phyloP scores from a whole-genome alignment of 2,329 filamentous ascomycete genomes.

The Incumbomyces delicatus region DNA sequence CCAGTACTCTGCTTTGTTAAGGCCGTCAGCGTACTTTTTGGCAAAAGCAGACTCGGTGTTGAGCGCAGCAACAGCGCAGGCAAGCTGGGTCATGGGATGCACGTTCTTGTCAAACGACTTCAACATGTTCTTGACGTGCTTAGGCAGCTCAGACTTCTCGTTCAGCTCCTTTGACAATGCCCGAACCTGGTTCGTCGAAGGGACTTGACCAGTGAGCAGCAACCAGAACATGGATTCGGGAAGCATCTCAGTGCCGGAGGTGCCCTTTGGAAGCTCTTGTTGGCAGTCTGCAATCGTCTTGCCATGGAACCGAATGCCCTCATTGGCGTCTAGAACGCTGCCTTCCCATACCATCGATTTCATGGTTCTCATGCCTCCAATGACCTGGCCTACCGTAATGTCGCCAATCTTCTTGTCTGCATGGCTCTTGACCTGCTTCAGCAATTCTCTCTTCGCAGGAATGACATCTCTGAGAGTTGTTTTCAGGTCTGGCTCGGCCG shows the following conservation, averaged over 20 bases:
- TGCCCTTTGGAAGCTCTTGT: constrained; percentile 83
- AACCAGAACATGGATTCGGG: constrained; percentile 99
- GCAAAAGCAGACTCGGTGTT: constrained; percentile 93
- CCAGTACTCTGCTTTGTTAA: constrained; percentile 97
- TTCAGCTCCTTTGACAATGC: constrained; percentile 76
- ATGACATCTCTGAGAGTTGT: constrained; percentile 72
- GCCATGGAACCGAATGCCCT: constrained; percentile 97
- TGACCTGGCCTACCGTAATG: constrained; percentile 84
- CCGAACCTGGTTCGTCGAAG: constrained; percentile 71
- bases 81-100: constrained; percentile 97
- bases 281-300: constrained; percentile 98
- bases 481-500: constrained; percentile 81
- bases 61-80: constrained; percentile 87
- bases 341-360: constrained; percentile 99
- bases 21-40: constrained; percentile 78
- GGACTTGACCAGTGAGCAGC: constrained; percentile 84
- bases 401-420: constrained; percentile 76
- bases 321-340: constrained; percentile 88
- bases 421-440: constrained; percentile 87
- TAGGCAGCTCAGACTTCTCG: constrained; percentile 71
- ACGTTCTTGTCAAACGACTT: constrained; percentile 81
- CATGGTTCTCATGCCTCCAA: constrained; percentile 94
- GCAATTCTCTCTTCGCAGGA: constrained; percentile 81
- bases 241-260: constrained; percentile 87
- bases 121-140: constrained; percentile 77